phyloP scores from a whole-genome alignment of 192 early-diverging fungal species.

The Backusella tuberculispora region DNA sequence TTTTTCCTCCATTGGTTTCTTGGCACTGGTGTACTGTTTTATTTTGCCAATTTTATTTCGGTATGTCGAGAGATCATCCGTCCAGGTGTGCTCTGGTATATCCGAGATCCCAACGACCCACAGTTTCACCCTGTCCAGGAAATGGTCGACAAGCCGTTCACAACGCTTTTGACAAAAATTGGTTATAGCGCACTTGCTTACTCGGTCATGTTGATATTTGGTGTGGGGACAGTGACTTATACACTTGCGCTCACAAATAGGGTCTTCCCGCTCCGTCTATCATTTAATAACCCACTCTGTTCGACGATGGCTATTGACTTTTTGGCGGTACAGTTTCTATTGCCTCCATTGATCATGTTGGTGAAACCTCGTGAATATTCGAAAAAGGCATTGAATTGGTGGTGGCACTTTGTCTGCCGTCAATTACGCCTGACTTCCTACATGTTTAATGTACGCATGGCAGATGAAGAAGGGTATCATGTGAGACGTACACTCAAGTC shows the following conservation, averaged over 20 bases:
- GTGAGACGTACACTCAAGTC: slow-evolving; percentile 55
- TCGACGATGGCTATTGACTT: slow-evolving; percentile 81
- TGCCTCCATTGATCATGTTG: slow-evolving; percentile 66
- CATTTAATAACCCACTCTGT: slow-evolving; percentile 54
- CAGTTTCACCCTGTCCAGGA: slow-evolving; percentile 94
- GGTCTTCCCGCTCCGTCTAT: slow-evolving; percentile 65
- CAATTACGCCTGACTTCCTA: slow-evolving; percentile 79
- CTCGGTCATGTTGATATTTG: slow-evolving; percentile 69
- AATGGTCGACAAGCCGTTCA: slow-evolving; percentile 79
- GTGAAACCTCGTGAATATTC: slow-evolving; percentile 64
- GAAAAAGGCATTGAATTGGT: slow-evolving; percentile 51
- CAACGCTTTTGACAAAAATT: slow-evolving; percentile 85
- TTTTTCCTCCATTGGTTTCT: slow-evolving; percentile 88
- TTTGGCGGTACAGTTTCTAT: slow-evolving; percentile 70
- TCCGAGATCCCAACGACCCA: slow-evolving; percentile 95
- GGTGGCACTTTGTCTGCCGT: slow-evolving; percentile 75
- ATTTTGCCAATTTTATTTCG: slow-evolving; percentile 87
- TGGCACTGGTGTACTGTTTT: slow-evolving; percentile 95
- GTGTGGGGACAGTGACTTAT: slow-evolving; percentile 70
- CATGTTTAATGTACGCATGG: slow-evolving; percentile 70
- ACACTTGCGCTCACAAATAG: slow-evolving; percentile 33
- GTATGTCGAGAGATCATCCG: slow-evolving; percentile 85
- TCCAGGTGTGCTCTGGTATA: slow-evolving; percentile 97
- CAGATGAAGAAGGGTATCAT: slow-evolving; percentile 77
- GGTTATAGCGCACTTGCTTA: slow-evolving; percentile 89